Conservation (phyloP, 2,329 filamentous ascomycete genomes). For the Aspergillus persii region DNA sequence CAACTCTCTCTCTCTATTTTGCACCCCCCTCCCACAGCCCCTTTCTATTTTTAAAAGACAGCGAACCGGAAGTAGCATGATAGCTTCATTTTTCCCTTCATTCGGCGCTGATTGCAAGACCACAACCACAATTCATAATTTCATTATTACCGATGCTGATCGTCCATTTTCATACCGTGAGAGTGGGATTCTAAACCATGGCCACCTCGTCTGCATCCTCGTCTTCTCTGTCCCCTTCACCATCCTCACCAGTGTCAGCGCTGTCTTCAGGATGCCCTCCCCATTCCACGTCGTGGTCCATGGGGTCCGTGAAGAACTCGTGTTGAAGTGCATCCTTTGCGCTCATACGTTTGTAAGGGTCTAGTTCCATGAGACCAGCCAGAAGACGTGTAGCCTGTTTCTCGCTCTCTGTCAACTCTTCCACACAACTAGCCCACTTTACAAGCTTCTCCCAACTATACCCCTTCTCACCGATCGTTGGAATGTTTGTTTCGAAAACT, state of each 20-base stretch:
- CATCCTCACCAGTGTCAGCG: conserved; percentile 33
- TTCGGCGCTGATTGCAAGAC: neutral
- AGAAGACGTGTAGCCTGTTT: conserved; percentile 46
- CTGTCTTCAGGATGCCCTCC: conserved; percentile 38
- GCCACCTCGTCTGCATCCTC: conserved; percentile 41
- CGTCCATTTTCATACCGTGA: neutral
- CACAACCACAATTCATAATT: neutral
- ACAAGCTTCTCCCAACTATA: conserved; percentile 92
- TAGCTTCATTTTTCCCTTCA: neutral
- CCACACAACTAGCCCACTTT: conserved; percentile 85
- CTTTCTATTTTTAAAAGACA: no score
- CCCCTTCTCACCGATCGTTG: conserved; percentile 80
- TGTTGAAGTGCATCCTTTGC: conserved; percentile 45
- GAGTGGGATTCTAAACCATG: conserved; percentile 29
- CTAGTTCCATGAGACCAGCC: conserved; percentile 43
- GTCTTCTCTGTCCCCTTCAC: conserved; percentile 28
- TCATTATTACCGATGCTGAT: neutral
- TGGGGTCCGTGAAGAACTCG: conserved; percentile 45
- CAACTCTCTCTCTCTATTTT: no score
- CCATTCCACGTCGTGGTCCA: conserved; percentile 41
- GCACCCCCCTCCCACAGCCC: no score
- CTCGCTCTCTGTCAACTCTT: conserved; percentile 52
- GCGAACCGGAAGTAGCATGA: neutral
- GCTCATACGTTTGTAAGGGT: conserved; percentile 42
- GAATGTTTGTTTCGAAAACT: conserved; percentile 88